phyloP scores from a whole-genome alignment of 306 rosid species.

The Vigna nakashimae region DNA sequence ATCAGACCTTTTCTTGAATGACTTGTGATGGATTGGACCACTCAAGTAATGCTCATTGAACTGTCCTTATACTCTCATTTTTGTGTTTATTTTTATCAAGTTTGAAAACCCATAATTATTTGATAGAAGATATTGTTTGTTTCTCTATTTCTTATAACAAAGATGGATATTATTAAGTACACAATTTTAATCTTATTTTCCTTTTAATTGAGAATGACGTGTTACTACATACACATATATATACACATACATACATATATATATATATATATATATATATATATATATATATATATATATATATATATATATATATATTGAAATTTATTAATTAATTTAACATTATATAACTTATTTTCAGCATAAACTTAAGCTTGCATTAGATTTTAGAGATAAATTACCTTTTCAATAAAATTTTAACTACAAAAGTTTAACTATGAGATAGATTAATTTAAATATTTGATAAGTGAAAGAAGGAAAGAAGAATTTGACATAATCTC shows the following conservation, averaged over 20 bases:
- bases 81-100: not conserved
- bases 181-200: not conserved
- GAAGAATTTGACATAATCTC: not conserved
- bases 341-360: too few species aligned
- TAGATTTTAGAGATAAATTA: not conserved
- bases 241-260: not conserved
- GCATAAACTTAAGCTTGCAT: not conserved
- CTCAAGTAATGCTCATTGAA: not conserved
- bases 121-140: not conserved
- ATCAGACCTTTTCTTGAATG: not conserved
- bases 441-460: not conserved
- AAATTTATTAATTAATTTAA: too few species aligned
- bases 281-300: not conserved
- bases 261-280: not conserved
- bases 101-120: not conserved
- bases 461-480: not conserved
- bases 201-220: not conserved
- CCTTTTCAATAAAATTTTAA: conserved; percentile 1
- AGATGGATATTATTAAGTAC: not conserved
- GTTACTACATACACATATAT: not conserved
- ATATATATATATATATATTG: not conserved
- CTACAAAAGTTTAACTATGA: not conserved
- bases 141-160: not conserved
- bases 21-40: not conserved
- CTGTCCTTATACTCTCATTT: not conserved